Percentiles rank a stretch among this genome's conserved stretches.
Evolutionary conservation across 2,329 filamentous ascomycete species (phyloP).

Genomic region (Pestalotiopsis sp.): DNA sequence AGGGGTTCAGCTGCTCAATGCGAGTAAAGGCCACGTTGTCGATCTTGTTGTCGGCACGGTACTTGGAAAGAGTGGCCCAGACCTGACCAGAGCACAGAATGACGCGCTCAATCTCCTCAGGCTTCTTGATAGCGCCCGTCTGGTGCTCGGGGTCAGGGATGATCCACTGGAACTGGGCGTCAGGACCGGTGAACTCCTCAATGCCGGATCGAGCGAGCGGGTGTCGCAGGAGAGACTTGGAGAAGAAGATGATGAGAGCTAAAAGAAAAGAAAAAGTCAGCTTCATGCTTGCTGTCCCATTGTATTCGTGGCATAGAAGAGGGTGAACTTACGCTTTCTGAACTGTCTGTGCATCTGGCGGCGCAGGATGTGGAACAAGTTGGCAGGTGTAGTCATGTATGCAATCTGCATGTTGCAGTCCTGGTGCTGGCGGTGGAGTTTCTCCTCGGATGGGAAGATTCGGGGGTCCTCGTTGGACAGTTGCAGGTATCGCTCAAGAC

Average conservation of each 20-base stretch:
- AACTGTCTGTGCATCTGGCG: slow-evolving; percentile 99
- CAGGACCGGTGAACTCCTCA: slow-evolving; percentile 81
- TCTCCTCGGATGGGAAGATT: slow-evolving; percentile 84
- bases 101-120: slow-evolving; percentile 89
- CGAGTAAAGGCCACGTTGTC: slow-evolving; percentile 93
- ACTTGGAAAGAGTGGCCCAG: slow-evolving; percentile 86
- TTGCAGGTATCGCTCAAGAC: slow-evolving; percentile 96
- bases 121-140: slow-evolving; percentile 71
- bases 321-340: slow-evolving; percentile 81
- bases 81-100: slow-evolving; percentile 95
- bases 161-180: slow-evolving; percentile 96
- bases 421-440: slow-evolving; percentile 95
- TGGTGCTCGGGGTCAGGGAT: slow-evolving; percentile 88
- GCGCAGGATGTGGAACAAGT: slow-evolving; percentile 94
- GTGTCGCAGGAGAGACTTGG: slow-evolving; percentile 93
- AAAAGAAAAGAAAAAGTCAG: slow-evolving; percentile 12
- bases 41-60: slow-evolving; percentile 84
- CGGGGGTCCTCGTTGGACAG: slow-evolving; percentile 97
- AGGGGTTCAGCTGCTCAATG: slow-evolving; percentile 96
- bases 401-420: slow-evolving; percentile 99
- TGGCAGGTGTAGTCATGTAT: slow-evolving; percentile 95
- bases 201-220: slow-evolving; percentile 87
- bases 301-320: slow-evolving; percentile 22
- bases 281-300: slow-evolving; percentile 29
- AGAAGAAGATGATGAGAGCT: slow-evolving; percentile 98